Conservation (phyloP, 2,329 filamentous ascomycete genomes). For the Monosporascus sp. region DNA sequence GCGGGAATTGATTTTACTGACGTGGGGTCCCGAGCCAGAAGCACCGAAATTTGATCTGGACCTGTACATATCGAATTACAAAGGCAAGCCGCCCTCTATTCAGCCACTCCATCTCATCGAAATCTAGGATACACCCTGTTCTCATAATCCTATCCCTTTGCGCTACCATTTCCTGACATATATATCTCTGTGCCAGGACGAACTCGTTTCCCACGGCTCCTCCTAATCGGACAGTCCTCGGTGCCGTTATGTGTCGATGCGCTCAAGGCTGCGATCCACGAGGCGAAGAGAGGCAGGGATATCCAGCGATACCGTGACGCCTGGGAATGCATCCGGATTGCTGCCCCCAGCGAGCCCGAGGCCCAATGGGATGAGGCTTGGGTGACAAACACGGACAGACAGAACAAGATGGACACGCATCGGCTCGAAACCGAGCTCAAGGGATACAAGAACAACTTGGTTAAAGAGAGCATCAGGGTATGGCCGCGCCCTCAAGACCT, state of each 20-base stretch:
- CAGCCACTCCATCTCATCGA: not conserved
- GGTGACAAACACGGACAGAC: slow-evolving; percentile 63
- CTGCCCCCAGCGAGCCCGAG: slow-evolving; percentile 64
- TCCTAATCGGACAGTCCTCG: slow-evolving; percentile 75
- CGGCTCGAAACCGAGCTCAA: slow-evolving; percentile 82
- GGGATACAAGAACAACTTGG: slow-evolving; percentile 92
- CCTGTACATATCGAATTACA: slow-evolving; percentile 85
- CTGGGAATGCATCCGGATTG: slow-evolving; percentile 58
- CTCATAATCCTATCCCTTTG: slow-evolving; percentile 1
- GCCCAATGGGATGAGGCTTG: slow-evolving; percentile 66
- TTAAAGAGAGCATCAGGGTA: slow-evolving; percentile 94
- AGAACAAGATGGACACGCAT: slow-evolving; percentile 64
- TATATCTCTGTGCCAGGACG: slow-evolving; percentile 52
- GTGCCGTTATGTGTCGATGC: slow-evolving; percentile 74
- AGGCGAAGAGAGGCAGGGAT: slow-evolving; percentile 74
- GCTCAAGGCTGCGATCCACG: slow-evolving; percentile 68
- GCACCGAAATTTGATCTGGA: slow-evolving; percentile 87
- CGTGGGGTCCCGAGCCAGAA: slow-evolving; percentile 42
- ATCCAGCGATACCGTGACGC: slow-evolving; percentile 66
- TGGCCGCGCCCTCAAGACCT: slow-evolving; percentile 17
- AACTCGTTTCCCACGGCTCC: slow-evolving; percentile 74
- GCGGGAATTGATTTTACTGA: not conserved
- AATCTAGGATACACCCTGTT: not conserved
- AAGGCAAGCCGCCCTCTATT: slow-evolving; percentile 50
- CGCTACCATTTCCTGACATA: slow-evolving; percentile 3